Evolutionary conservation across 345 rosid species (phyloP).

Genomic region (Aegle marmelos): DNA sequence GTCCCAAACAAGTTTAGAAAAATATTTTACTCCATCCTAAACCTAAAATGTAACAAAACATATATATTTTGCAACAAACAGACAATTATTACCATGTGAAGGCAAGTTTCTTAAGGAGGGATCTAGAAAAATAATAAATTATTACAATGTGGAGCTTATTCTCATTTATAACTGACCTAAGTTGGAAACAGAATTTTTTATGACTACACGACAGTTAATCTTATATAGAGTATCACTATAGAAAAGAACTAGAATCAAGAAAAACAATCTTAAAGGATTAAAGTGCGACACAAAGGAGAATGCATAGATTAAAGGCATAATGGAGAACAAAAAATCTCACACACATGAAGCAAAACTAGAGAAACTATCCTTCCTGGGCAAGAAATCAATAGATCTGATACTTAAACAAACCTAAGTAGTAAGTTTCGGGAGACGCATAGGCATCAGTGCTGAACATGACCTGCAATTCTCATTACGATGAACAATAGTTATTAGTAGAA

Average conservation of each 20-base stretch:
- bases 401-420: constrained; percentile 69
- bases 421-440: constrained; percentile 84
- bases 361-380: background rate
- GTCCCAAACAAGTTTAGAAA: too few species aligned
- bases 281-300: background rate
- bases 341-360: background rate
- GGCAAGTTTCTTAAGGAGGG: too few species aligned
- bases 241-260: background rate
- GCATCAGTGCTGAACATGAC: constrained; percentile 99
- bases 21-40: too few species aligned
- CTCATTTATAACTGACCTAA: too few species aligned
- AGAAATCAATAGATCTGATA: background rate
- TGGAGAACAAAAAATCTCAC: background rate
- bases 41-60: too few species aligned
- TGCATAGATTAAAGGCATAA: background rate
- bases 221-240: too few species aligned
- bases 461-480: constrained; percentile 44
- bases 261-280: constrained; percentile 4
- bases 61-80: too few species aligned
- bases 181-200: too few species aligned
- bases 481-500: constrained; percentile 14
- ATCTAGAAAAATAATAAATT: too few species aligned
- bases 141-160: too few species aligned
- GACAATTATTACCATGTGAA: too few species aligned
- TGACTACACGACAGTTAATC: too few species aligned